phyloP scores from a whole-genome alignment of 768 basidiomycete genomes.

The Tylopilus sp. region DNA sequence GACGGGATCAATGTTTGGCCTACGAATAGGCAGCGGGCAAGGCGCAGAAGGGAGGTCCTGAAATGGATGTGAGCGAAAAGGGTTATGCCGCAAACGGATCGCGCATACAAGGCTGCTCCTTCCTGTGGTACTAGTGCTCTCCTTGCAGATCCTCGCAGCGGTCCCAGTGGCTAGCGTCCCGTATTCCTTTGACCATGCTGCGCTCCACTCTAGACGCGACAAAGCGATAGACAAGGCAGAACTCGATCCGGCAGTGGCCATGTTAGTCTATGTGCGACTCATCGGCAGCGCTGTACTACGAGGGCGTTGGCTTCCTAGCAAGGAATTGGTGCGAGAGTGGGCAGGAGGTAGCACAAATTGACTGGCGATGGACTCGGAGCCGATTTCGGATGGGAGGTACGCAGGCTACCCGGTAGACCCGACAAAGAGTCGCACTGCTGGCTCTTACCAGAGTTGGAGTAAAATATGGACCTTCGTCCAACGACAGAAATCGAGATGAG shows the following conservation, averaged over 20 bases:
- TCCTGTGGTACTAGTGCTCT: slow-evolving; percentile 43
- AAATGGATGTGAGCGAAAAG: slow-evolving; percentile 7
- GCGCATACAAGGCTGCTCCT: slow-evolving; percentile 27
- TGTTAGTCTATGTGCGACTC: slow-evolving; percentile 33
- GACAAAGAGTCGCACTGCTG: slow-evolving; percentile 55
- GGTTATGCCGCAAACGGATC: not conserved
- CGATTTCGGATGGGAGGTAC: slow-evolving; percentile 44
- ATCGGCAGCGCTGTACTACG: slow-evolving; percentile 35
- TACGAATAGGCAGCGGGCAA: slow-evolving; percentile 43
- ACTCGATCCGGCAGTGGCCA: slow-evolving; percentile 29
- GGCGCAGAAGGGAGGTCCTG: slow-evolving; percentile 39
- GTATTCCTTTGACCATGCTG: slow-evolving; percentile 39
- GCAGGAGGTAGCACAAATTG: slow-evolving; percentile 39
- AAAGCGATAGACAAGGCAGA: slow-evolving; percentile 42
- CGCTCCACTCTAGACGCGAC: slow-evolving; percentile 37
- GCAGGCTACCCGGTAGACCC: slow-evolving; percentile 40
- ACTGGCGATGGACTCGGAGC: slow-evolving; percentile 44
- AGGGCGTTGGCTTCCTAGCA: slow-evolving; percentile 35
- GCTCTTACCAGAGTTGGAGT: slow-evolving; percentile 70
- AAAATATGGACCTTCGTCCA: slow-evolving; percentile 64
- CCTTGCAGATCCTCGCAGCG: slow-evolving; percentile 46
- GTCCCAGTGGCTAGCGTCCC: slow-evolving; percentile 31
- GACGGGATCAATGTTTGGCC: slow-evolving; percentile 38
- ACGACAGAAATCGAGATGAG: slow-evolving; percentile 67
- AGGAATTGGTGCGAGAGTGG: slow-evolving; percentile 37